These are phyloP conservation scores for Cryptococcus deneoformans DNA, from an alignment of 1,284 basidiomycete species.

Conservation along the genomic window DNA sequence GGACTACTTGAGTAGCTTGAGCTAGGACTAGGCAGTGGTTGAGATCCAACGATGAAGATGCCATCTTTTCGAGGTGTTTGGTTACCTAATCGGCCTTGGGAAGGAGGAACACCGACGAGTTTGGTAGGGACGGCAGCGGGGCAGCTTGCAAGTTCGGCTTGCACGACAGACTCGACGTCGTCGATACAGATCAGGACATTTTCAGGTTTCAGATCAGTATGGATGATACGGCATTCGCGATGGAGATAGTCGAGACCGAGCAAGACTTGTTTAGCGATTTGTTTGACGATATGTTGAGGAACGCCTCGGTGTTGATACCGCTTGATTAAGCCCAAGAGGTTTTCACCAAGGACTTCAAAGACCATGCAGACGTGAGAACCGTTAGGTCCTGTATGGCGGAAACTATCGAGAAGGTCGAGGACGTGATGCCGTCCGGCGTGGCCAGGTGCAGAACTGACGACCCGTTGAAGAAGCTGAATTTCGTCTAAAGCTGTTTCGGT, in stretches of 20 bases:
- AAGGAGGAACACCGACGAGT: conserved; percentile 92
- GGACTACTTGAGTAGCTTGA: conserved; percentile 69
- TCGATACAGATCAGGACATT: conserved; percentile 98
- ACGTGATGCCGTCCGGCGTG: conserved; percentile 62
- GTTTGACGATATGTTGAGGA: conserved; percentile 87
- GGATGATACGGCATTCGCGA: conserved; percentile 90
- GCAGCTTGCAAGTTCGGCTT: conserved; percentile 68
- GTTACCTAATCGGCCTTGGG: conserved; percentile 92
- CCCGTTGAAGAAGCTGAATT: conserved; percentile 94
- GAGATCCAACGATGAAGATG: conserved; percentile 87
- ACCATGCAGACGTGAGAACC: conserved; percentile 99
- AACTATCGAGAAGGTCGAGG: conserved; percentile 96
- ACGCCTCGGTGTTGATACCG: conserved; percentile 82
- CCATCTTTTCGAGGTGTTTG: conserved; percentile 91
- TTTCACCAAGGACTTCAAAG: conserved; percentile 98
- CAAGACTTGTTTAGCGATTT: conserved; percentile 95
- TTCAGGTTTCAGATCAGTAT: conserved; percentile 96
- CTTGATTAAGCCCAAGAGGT: conserved; percentile 96
- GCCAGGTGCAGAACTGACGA: conserved; percentile 76
- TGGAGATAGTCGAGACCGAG: conserved; percentile 98
- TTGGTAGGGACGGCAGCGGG: conserved; percentile 64
- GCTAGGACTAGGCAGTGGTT: conserved; percentile 79
- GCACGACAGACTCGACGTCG: conserved; percentile 92
- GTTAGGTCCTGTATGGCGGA: conserved; percentile 93
- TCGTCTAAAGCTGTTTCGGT: conserved; percentile 98